Percentiles rank a stretch among this genome's conserved stretches.
Conservation (phyloP, 2,329 filamentous ascomycete genomes). For the Madurella fahalii region DNA sequence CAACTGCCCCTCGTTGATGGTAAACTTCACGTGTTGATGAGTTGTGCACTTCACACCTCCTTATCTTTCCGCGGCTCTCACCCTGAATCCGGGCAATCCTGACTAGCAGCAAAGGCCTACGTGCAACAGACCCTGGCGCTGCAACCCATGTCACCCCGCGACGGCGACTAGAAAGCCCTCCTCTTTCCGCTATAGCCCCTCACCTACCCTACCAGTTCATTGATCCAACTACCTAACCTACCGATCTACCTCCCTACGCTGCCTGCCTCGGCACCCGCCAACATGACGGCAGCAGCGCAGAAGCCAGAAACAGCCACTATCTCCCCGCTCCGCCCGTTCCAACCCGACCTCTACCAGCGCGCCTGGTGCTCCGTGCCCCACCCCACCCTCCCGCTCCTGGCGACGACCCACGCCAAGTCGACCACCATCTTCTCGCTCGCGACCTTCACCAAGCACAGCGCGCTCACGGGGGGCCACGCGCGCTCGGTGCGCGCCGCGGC, state of each 20-base stretch:
- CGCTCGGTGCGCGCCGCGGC: constrained; percentile 80
- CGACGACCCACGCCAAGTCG: constrained; percentile 81
- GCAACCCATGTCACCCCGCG: too few species aligned
- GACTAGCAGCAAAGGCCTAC: too few species aligned
- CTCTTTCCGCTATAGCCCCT: too few species aligned
- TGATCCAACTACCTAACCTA: too few species aligned
- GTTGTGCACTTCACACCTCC: not conserved
- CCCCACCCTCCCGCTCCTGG: constrained; percentile 79
- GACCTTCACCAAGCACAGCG: constrained; percentile 73
- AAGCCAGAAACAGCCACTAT: constrained; percentile 25
- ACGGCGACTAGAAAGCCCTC: too few species aligned
- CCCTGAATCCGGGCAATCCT: not conserved
- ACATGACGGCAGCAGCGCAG: not conserved
- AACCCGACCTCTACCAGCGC: constrained; percentile 60
- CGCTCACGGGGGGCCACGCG: constrained; percentile 81
- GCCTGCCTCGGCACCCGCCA: not conserved
- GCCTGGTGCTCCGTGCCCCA: constrained; percentile 86
- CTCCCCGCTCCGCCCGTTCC: constrained; percentile 46
- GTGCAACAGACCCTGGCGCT: too few species aligned
- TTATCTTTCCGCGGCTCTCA: not conserved
- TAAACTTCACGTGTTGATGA: not conserved
- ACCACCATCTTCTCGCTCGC: constrained; percentile 86
- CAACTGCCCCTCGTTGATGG: not conserved
- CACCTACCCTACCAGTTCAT: too few species aligned
- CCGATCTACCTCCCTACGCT: too few species aligned